Evolutionary conservation across 2,329 filamentous ascomycete genomes (phyloP), one percentile per base, ranked within the genome.

Genomic region (Neophaeococcomyces mojaviensis): DNA sequence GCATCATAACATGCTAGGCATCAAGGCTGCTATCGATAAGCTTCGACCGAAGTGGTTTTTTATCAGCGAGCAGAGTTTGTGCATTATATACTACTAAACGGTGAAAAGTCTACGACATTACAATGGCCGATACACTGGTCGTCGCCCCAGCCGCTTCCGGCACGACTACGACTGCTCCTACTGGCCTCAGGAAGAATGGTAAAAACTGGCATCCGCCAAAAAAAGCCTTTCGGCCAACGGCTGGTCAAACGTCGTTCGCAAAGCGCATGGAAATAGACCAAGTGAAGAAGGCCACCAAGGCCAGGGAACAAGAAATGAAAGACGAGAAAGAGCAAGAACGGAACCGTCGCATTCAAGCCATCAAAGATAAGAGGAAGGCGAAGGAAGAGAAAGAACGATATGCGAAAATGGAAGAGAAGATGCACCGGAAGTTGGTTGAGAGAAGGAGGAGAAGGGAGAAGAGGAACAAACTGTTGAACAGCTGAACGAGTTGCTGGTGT

Each of bases 371-470:
- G 67, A 79, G 87, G 56, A 84, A 81, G 16, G 86, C 83, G 43
- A 97, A 96, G 76, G 89, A 88, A 59, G 92, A 97, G 73, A 88
- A 85, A 67, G 88, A 89, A 61, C 76, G 90, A 56, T 97, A 90
- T 63, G 87, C 88, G 66, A 87, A 89, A 73, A 79, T 98, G 79
- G 90, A 88, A 16, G 87, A 88, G 70, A 97, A 92, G 73, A 97
- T 98, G 92, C 90, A 97, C 71, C 81, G 79, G 68, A 97, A 95
- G 76, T 78, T 89, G 51, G 84, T 97, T 10, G 92, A 98, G 69
- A 79, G 92, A 58, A 68, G 95, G 67, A 95, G 88, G 81, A 79
- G 89, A 62, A 86, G 88, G 67, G 92, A 98, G 74, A 97, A 97
- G 82, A 81, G 92, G 63, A 98, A 57, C 32, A 57, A 57, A 36